Evolutionary conservation across 352 stramenopile genomes (phyloP).

Genomic region (Pythium periplocum): DNA sequence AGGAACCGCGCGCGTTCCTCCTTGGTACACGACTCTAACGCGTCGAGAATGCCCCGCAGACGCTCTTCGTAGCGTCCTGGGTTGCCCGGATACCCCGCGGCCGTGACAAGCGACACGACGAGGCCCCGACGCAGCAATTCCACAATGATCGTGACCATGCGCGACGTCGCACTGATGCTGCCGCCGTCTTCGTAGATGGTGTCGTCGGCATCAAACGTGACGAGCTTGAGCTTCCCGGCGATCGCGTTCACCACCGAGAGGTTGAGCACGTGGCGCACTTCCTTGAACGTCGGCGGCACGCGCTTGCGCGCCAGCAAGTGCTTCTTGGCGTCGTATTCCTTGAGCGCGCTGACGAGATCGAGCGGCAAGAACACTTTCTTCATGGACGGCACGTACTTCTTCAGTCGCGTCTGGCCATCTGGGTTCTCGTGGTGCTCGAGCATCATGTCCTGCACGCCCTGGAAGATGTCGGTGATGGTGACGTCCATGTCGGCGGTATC

Average conservation of each 20-base stretch:
- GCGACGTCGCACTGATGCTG: constrained; percentile 53
- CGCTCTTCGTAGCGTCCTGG: constrained; percentile 67
- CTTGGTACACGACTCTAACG: constrained; percentile 35
- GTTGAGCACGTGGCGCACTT: constrained; percentile 83
- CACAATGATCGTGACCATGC: constrained; percentile 71
- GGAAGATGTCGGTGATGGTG: constrained; percentile 62
- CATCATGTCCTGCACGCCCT: constrained; percentile 73
- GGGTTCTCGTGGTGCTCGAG: constrained; percentile 52
- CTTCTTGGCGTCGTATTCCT: constrained; percentile 66
- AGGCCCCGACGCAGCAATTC: constrained; percentile 60
- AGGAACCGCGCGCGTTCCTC: constrained; percentile 70
- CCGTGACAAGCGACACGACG: constrained; percentile 80
- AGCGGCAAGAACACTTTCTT: constrained; percentile 69
- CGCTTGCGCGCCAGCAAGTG: constrained; percentile 74
- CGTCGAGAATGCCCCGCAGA: constrained; percentile 71
- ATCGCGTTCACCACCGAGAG: constrained; percentile 73
- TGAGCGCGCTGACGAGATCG: constrained; percentile 55
- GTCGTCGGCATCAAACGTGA: constrained; percentile 84
- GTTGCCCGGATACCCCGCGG: constrained; percentile 69
- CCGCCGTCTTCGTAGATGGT: constrained; percentile 86
- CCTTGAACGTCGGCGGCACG: constrained; percentile 80
- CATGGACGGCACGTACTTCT: constrained; percentile 58
- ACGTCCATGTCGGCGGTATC: constrained; percentile 54
- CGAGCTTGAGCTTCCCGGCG: constrained; percentile 64
- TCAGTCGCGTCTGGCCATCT: constrained; percentile 30